Evolutionary conservation across 2,329 filamentous ascomycete genomes (phyloP).

Genomic region (Botrytis elliptica): DNA sequence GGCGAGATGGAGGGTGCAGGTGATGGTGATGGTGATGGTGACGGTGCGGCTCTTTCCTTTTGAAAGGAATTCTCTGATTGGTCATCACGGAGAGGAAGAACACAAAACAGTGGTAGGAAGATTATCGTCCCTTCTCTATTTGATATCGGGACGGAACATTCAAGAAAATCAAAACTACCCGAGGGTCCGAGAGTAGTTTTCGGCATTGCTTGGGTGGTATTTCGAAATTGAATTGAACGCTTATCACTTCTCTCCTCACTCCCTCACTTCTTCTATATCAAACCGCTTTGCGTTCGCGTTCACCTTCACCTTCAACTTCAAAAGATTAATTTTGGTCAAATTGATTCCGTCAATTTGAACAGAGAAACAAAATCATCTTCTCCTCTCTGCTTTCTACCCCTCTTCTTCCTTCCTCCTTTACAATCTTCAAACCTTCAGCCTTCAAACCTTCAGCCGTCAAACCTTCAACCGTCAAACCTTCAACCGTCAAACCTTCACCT

Average conservation of each 20-base stretch:
- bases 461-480: neutral
- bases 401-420: neutral
- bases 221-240: neutral
- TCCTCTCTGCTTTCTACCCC: neutral
- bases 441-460: neutral
- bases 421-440: neutral
- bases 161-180: neutral
- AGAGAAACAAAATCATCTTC: neutral
- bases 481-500: neutral
- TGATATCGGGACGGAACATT: neutral
- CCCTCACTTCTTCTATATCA: neutral
- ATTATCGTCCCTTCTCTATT: constrained; percentile 1
- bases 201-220: neutral
- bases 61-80: neutral
- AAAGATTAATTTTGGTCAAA: neutral
- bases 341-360: neutral
- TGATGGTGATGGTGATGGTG: neutral
- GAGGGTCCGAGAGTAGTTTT: neutral
- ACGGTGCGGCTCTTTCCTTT: neutral
- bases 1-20: neutral
- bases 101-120: neutral
- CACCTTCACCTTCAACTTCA: neutral
- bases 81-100: neutral
- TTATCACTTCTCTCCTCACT: neutral
- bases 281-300: neutral